Conservation (phyloP, 805 yeast genomes). For the Pachysolen tannophilus region DNA sequence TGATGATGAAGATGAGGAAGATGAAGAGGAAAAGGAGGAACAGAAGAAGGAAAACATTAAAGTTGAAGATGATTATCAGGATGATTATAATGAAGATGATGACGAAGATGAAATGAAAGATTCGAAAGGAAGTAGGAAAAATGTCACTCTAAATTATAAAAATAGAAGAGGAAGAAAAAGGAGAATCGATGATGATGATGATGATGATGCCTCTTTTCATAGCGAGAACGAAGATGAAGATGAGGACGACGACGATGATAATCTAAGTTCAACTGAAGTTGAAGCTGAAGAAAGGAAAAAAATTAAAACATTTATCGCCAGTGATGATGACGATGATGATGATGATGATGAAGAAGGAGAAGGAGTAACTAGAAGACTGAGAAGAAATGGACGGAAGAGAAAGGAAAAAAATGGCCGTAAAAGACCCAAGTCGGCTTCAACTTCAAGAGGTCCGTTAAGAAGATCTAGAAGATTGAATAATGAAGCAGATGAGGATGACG, state of each 20-base stretch:
- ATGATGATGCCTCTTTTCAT: conserved; percentile 20
- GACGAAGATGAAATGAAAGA: conserved; percentile 7
- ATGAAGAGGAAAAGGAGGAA: conserved; percentile 15
- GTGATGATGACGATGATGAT: conserved; percentile 16
- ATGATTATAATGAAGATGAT: conserved; percentile 19
- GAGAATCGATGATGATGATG: conserved; percentile 10
- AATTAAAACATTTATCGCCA: conserved; percentile 14
- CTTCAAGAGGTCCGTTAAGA: conserved; percentile 3
- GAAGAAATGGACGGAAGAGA: too few relatives aligned
- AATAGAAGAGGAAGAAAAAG: conserved; percentile 9
- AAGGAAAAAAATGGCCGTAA: too few relatives aligned
- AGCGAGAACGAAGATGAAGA: conserved; percentile 17
- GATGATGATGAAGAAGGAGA: conserved; percentile 12
- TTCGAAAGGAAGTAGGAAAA: conserved; percentile 10
- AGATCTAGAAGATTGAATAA: conserved; percentile 9
- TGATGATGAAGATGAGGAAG: conserved; percentile 21
- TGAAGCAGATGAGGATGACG: conserved; percentile 13
- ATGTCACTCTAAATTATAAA: conserved; percentile 9
- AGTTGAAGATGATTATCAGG: conserved; percentile 22
- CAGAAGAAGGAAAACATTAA: conserved; percentile 12
- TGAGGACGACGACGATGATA: conserved; percentile 16
- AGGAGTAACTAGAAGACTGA: conserved; percentile 4
- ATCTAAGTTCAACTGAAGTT: conserved; percentile 12
- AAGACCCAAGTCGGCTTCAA: not conserved
- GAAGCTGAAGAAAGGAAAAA: conserved; percentile 16